These are phyloP conservation scores for Gossypium australe DNA, from an alignment of 345 rosid genomes.

Conservation along the genomic window DNA sequence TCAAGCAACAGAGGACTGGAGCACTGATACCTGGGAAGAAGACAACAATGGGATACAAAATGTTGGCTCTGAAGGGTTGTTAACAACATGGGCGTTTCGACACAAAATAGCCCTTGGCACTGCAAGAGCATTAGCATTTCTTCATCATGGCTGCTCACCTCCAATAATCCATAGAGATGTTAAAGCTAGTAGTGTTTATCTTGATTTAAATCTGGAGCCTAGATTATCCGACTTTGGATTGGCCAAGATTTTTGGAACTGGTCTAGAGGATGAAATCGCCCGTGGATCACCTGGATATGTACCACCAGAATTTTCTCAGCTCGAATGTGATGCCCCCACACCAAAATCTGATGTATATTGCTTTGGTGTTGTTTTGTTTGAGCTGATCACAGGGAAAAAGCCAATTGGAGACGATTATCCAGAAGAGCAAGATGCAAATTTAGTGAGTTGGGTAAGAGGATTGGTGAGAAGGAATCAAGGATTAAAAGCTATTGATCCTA, in stretches of 20 bases:
- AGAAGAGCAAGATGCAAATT: constrained; percentile 44
- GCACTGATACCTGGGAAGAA: constrained; percentile 82
- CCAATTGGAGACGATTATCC: constrained; percentile 70
- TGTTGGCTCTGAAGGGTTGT: constrained; percentile 51
- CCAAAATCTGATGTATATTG: constrained; percentile 85
- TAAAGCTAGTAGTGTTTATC: constrained; percentile 85
- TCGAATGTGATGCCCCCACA: constrained; percentile 50
- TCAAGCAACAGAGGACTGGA: constrained; percentile 81
- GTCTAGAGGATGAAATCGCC: constrained; percentile 61
- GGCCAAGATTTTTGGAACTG: constrained; percentile 75
- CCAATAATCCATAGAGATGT: constrained; percentile 83
- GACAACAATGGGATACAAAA: constrained; percentile 53
- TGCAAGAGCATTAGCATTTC: constrained; percentile 86
- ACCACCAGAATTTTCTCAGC: constrained; percentile 73
- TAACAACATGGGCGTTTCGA: constrained; percentile 76
- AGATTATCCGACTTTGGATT: constrained; percentile 86
- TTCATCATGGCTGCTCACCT: constrained; percentile 94
- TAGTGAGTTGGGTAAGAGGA: constrained; percentile 75
- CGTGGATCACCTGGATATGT: constrained; percentile 70
- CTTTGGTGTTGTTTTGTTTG: constrained; percentile 82
- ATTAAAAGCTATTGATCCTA: constrained; percentile 64
- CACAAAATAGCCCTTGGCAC: constrained; percentile 85
- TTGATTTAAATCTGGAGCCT: constrained; percentile 75
- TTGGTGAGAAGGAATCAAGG: constrained; percentile 60
- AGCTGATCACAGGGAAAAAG: constrained; percentile 74